Evolutionary conservation across 352 stramenopile species (phyloP).

Genomic region (Elongisporangium senticosum): DNA sequence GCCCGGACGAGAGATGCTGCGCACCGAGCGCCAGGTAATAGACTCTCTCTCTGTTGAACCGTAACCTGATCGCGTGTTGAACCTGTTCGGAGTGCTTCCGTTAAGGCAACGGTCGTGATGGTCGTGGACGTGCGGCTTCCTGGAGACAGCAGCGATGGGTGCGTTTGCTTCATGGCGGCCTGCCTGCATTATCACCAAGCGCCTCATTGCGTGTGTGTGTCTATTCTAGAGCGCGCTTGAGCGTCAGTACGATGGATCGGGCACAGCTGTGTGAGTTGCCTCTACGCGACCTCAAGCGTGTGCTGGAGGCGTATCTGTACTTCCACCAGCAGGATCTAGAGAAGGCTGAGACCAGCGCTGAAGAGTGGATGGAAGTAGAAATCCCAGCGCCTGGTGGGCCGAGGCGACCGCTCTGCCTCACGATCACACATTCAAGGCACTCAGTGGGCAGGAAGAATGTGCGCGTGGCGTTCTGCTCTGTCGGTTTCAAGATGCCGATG

Average conservation of each 20-base stretch:
- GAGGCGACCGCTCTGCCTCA: neutral
- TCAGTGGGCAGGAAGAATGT: neutral
- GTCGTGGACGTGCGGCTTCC: slow-evolving; percentile 8
- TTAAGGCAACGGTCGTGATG: slow-evolving; percentile 1
- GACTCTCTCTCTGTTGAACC: neutral
- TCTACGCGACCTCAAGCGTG: slow-evolving; percentile 23
- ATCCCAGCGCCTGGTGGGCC: neutral
- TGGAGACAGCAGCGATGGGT: slow-evolving; percentile 1
- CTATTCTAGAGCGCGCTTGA: neutral
- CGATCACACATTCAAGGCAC: neutral
- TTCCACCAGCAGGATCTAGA: neutral
- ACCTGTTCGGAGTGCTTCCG: neutral
- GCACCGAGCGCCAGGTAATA: neutral
- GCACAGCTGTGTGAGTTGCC: slow-evolving; percentile 12
- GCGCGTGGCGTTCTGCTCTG: neutral
- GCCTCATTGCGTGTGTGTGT: neutral
- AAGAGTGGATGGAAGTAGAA: neutral
- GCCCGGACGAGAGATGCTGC: neutral
- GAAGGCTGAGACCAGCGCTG: neutral
- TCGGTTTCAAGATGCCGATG: neutral
- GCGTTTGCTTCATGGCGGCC: neutral
- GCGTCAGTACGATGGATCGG: neutral
- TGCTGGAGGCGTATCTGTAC: slow-evolving; percentile 17
- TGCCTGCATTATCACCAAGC: neutral
- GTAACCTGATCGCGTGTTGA: neutral